Evolutionary conservation across 1,284 basidiomycete genomes (phyloP), one percentile per base, ranked within the genome.

Genomic region (Fomitopsis palustris): DNA sequence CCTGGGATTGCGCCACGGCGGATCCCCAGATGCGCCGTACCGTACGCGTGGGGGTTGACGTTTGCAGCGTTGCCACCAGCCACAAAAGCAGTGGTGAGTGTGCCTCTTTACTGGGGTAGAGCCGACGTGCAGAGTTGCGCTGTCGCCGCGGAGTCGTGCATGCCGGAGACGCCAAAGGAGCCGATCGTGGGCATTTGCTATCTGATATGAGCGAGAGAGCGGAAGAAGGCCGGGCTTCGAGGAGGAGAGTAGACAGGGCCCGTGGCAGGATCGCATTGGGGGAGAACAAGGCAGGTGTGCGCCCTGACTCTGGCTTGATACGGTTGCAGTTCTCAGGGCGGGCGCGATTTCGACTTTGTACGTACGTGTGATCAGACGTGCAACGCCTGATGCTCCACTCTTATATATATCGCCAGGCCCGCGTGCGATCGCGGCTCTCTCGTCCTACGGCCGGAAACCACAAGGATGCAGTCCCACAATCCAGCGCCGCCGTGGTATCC

Each of bases 391-490:
- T 56, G 19, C 29, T 27, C 54, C 27, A 23, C 27, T 35, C n/a
- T 33, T 41, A 56, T 60, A 60, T 60, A 60, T 53, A 53, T 41
- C 54, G 25, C 56, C 45, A 35, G 53, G 19, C 12, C 61, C 54
- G 54, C 56, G 47, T 47, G 58, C 55, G 39, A 45, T 47, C 57
- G 25, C 19, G 39, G 23, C 21, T 49, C 55, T 2, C 19, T 33
- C 42, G 21, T 33, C 54, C 38, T 54, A 39, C 59, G 39, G 17
- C 41, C 47, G 37, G 38, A 51, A n/a, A n/a, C 58, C 53, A 41
- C 53, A 54, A 43, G 54, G 58, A 65, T 65, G 63, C 57, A 65
- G 49, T 56, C 57, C 47, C 25, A 56, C 56, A 51, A 42, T 53
- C 57, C 61, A 27, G 53, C 61, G 31, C 51, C 63, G 39, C 31